Evolutionary conservation across 352 stramenopile genomes (phyloP), one percentile per base, ranked within the genome.

Genomic region (Globisporangium okanoganense): DNA sequence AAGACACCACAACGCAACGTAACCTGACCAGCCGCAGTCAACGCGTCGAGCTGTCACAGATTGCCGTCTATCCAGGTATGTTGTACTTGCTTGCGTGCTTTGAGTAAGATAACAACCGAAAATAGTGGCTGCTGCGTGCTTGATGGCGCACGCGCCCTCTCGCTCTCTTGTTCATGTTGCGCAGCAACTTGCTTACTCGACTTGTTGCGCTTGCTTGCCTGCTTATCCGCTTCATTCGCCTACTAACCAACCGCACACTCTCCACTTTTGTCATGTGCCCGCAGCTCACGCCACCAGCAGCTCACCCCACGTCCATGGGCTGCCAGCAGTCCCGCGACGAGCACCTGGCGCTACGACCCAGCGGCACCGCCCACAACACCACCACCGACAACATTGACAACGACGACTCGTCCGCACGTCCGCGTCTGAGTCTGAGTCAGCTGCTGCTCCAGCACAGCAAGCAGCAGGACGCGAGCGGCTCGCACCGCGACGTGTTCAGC

Each of bases 401-500:
- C 31, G 56, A 60, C 25, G 67, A 66, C 62, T 56, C 64, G n/a
- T 65, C 27, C 9, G 59, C 65, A 12, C 71, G 49, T 0, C 60
- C 63, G 48, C 79, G 75, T 2, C 69, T 75, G 27, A 85, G 79
- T n/a, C 65, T 86, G 18, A 87, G 69, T 62, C 58, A 83, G 14
- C 74, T 88, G 31, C 74, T 88, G 20, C 70, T 83, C 49, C 56
- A 77, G 44, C 68, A 86, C 40, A 71, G 73, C 48, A 87, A 85
- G 58, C 78, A 83, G 44, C 64, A 75, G 40, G 70, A 65, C 24
- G 67, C 50, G 29, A 78, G 69, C 58, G 61, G 66, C 57, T 71
- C 71, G 38, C 80, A 92, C 56, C 83, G 85, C 31, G 85, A 94
- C 62, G 85, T 94, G 43, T 93, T 94, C 56, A 93, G 79, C 73